Evolutionary conservation across 2,329 filamentous ascomycete species (phyloP), one percentile per base, ranked within the genome.

Genomic region (Xenoacremonium recifei): DNA sequence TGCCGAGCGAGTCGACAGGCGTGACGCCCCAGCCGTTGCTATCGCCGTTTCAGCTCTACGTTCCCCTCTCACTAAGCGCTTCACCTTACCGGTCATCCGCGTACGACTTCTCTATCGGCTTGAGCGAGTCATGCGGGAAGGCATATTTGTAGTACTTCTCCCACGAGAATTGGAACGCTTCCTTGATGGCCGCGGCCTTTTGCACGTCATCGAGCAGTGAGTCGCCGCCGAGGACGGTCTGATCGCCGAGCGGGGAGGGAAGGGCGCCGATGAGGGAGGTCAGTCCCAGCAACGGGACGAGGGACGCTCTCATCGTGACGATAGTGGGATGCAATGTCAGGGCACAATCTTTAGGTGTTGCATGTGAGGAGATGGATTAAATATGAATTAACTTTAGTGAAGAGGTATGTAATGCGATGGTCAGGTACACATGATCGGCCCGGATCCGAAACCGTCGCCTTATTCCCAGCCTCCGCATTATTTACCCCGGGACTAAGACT

Each of bases 1-100:
- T 95, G 45, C 80, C 85, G 35, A 95, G 71, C 2, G 87, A 86
- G 62, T 95, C 89, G 12, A 93, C 77, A 1, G 88, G 87, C 31
- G 84, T 90, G 21, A 88, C 87, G 18, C 89, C 89, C 89, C 89
- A 95, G 40, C 81, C 84, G 58, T 91, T 91, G 48, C 87, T 91
- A 34, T 7, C 9, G 7, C 9, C 5, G 7, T 7, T 10, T 34
- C 17, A 34, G 32, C 7, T 6, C 32, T 5, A 7, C 17, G 44
- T 30, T n/a, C n/a, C n/a, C n/a, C n/a, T n/a, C n/a, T n/a, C n/a
- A n/a, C n/a, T n/a, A n/a, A 17, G 12, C 6, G 4, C 6, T 10
- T 12, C 7, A 95, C 90, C 70, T 50, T 68, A 89, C 87, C 86
- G 77, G 40, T 87, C 86, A 62, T 95, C 82, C 17, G 72, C 72